phyloP scores from a whole-genome alignment of 345 rosid genomes.

The Viola odorata region DNA sequence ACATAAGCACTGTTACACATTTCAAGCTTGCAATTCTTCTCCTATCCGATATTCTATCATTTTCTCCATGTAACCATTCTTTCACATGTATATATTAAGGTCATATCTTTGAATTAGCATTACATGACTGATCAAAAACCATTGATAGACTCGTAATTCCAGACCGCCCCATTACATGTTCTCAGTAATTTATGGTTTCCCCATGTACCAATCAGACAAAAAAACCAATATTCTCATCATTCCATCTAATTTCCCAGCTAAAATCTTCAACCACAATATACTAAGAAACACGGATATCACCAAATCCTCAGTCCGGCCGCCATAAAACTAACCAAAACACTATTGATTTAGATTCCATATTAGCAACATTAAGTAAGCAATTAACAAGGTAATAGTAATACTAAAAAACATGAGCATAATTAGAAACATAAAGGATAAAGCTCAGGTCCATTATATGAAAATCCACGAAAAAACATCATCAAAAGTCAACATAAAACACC shows the following conservation, averaged over 20 bases:
- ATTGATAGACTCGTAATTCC: neutral
- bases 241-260: too few species aligned
- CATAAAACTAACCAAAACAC: too few species aligned
- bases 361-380: too few species aligned
- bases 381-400: neutral
- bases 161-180: too few species aligned
- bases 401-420: neutral
- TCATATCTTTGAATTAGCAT: neutral
- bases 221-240: too few species aligned
- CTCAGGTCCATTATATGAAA: too few species aligned
- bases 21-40: neutral
- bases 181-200: too few species aligned
- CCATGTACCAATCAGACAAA: too few species aligned
- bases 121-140: neutral
- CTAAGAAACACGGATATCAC: too few species aligned
- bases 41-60: neutral
- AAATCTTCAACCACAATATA: too few species aligned
- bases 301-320: too few species aligned
- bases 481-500: neutral
- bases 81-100: neutral
- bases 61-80: neutral
- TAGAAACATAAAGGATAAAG: neutral
- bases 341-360: too few species aligned
- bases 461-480: neutral
- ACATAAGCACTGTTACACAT: neutral